phyloP scores from a whole-genome alignment of 2,329 filamentous ascomycete species.

The Stagonosporopsis tanaceti region DNA sequence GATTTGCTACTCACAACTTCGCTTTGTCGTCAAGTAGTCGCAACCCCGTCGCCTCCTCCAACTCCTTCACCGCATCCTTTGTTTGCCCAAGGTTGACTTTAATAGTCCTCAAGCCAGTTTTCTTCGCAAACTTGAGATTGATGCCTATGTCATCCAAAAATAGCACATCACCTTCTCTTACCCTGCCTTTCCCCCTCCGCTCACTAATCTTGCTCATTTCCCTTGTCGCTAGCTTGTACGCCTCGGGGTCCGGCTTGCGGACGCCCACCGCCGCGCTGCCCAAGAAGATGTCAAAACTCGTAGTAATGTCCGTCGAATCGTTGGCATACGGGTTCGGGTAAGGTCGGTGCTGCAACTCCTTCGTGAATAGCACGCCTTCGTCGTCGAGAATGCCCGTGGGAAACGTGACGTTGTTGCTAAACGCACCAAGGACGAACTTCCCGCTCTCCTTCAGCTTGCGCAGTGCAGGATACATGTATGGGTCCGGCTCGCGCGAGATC shows the following conservation, averaged over 20 bases:
- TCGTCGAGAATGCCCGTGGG: conserved; percentile 76
- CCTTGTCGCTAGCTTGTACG: conserved; percentile 78
- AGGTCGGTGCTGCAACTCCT: conserved; percentile 39
- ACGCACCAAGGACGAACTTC: conserved; percentile 68
- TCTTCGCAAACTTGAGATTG: conserved; percentile 82
- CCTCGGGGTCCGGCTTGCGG: conserved; percentile 83
- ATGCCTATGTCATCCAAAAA: conserved; percentile 96
- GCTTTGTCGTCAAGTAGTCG: conserved; percentile 60
- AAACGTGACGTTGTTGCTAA: conserved; percentile 91
- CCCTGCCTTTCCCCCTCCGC: conserved; percentile 60
- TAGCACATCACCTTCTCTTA: conserved; percentile 73
- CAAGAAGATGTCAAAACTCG: conserved; percentile 85
- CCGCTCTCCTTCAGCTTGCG: conserved; percentile 65
- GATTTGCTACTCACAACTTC: conserved; percentile 28
- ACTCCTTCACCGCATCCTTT: conserved; percentile 79
- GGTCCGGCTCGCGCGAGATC: conserved; percentile 73
- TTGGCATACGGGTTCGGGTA: conserved; percentile 34
- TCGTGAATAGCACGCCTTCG: conserved; percentile 53
- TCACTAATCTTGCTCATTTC: conserved; percentile 70
- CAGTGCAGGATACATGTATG: conserved; percentile 87
- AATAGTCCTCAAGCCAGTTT: conserved; percentile 79
- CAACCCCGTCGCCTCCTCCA: conserved; percentile 79
- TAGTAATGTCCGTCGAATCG: conserved; percentile 61
- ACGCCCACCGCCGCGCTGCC: conserved; percentile 86
- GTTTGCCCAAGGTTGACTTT: conserved; percentile 83